Evolutionary conservation across 495 filamentous ascomycete species (phyloP), one percentile per base, ranked within the genome.

Genomic region (Pseudoneurospora amorphoporcata): DNA sequence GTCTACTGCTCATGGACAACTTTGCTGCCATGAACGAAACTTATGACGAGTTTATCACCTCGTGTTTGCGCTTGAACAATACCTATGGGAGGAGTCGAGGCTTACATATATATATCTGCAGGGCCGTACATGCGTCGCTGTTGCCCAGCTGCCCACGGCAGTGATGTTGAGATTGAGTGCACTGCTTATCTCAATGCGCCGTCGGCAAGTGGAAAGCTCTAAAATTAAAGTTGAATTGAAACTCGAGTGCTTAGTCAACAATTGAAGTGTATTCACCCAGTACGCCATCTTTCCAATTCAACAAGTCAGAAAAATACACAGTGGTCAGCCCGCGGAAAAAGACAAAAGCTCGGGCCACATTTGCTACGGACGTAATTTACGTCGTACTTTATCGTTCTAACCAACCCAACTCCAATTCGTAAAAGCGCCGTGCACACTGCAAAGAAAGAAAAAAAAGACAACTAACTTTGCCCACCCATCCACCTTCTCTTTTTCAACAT

Each of bases 131-230:
- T 92, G 90, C 75, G 89, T 92, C 45, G 90, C 89, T 7, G 90
- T 91, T 32, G 85, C 89, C 77, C 87, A 88, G 53, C 80, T 92
- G 70, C 90, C 90, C 2, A 90, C 29, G 85, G 86, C 19, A 89
- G 89, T 9, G 89, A 91, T 82, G 89, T 93, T 17, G 90, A 92
- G 82, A 91, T 93, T 77, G 90, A 92, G 79, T 91, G 88, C 75
- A 88, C 86, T 68, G 90, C 90, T 6, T 81, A 85, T 81, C 77
- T 84, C 73, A 65, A 72, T 37, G 53, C 29, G 53, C 29, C 53
- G 14, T 8, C n/a, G 2, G 68, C 37, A 19, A n/a, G n/a, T n/a
- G n/a, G n/a, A n/a, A 39, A 41, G 37, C 39, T 69, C 8, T 69
- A 35, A 47, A 37, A 14, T 38, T 69, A 35, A 47, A 37, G 32